Evolutionary conservation across 164 flowering plant genomes (phyloP).

Genomic region (Sextonia rubra): DNA sequence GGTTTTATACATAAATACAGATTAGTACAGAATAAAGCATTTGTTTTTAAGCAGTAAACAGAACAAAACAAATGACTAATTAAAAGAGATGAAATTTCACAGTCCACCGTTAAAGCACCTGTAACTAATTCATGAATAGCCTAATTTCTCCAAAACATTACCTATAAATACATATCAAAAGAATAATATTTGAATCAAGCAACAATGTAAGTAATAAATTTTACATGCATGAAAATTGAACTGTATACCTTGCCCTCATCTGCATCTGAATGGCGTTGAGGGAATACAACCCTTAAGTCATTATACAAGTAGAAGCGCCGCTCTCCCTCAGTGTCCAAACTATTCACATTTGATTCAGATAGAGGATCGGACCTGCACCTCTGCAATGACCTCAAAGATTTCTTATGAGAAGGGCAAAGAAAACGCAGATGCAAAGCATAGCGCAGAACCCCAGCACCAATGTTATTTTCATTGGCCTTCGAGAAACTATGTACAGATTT

Average conservation of each 20-base stretch:
- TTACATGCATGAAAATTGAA: background rate
- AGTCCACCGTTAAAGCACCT: too few species aligned
- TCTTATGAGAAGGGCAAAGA: slow-evolving; percentile 58
- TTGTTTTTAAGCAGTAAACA: too few species aligned
- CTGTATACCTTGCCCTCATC: slow-evolving; percentile 91
- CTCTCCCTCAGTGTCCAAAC: slow-evolving; percentile 36
- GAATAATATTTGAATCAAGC: background rate
- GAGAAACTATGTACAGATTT: slow-evolving; percentile 37
- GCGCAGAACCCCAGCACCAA: slow-evolving; percentile 65
- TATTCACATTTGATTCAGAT: slow-evolving; percentile 33
- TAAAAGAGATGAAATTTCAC: too few species aligned
- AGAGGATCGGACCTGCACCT: slow-evolving; percentile 63
- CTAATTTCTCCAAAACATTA: background rate
- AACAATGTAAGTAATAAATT: background rate
- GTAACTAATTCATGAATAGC: background rate
- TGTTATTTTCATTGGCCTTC: slow-evolving; percentile 43
- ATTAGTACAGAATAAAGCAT: too few species aligned
- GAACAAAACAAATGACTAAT: background rate
- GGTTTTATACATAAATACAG: too few species aligned
- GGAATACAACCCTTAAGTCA: slow-evolving; percentile 87
- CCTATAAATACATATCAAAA: background rate
- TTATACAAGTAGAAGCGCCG: slow-evolving; percentile 80
- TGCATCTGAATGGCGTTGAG: slow-evolving; percentile 90
- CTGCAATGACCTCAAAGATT: slow-evolving; percentile 42
- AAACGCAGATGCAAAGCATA: slow-evolving; percentile 95